Percentiles rank a stretch among this genome's conserved stretches.
phyloP scores from a whole-genome alignment of 2,329 filamentous ascomycete species.

The Epichloe glyceriae region DNA sequence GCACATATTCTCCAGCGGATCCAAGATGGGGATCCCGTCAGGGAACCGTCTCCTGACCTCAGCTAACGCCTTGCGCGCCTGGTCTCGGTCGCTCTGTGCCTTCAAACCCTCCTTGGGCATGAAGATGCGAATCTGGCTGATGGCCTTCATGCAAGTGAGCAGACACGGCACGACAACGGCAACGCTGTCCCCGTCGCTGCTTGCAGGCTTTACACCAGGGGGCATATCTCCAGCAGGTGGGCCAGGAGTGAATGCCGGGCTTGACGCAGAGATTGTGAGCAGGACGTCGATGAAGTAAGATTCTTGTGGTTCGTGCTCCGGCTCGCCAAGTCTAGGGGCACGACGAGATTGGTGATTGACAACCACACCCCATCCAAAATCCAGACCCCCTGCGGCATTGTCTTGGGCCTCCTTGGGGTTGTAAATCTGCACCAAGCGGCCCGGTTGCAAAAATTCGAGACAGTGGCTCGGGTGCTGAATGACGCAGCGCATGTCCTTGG shows the following conservation, averaged over 20 bases:
- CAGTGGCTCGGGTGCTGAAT: conserved; percentile 87
- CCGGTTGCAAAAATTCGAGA: conserved; percentile 70
- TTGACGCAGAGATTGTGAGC: conserved; percentile 43
- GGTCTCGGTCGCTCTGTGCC: conserved; percentile 48
- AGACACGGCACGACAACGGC: conserved; percentile 57
- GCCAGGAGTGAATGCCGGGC: conserved; percentile 29
- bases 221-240: conserved; percentile 34
- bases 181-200: conserved; percentile 17
- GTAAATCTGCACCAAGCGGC: conserved; percentile 79
- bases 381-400: conserved; percentile 27
- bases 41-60: conserved; percentile 83
- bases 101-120: conserved; percentile 62
- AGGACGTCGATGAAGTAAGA: conserved; percentile 74
- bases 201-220: conserved; percentile 40
- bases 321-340: conserved; percentile 50
- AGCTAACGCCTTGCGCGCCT: conserved; percentile 55
- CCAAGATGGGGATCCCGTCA: conserved; percentile 77
- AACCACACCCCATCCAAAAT: conserved; percentile 93
- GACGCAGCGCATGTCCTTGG: conserved; percentile 78
- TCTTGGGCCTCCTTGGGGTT: conserved; percentile 41
- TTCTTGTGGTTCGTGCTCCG: conserved; percentile 61
- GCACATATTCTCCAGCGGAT: conserved; percentile 92
- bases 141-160: conserved; percentile 70
- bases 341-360: conserved; percentile 59
- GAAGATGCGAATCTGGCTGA: conserved; percentile 74